Evolutionary conservation across 805 yeast genomes (phyloP).

Genomic region (Saccharomycopsis amapae): DNA sequence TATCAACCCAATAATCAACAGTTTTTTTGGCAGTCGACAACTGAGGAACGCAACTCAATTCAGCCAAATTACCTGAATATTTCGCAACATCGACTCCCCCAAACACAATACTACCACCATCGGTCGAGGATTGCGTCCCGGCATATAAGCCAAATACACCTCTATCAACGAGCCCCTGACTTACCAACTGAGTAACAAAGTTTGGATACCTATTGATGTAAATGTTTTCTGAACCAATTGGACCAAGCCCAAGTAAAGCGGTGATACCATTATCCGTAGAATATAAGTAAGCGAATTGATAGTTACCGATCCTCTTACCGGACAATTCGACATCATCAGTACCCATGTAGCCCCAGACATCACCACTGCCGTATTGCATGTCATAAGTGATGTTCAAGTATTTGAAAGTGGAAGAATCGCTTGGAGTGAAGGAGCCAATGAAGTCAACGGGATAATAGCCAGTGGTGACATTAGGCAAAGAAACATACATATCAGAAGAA

Average conservation of each 20-base stretch:
- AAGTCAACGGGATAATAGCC: background rate
- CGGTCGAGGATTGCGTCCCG: slow-evolving; percentile 9
- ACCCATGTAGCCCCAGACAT: slow-evolving; percentile 12
- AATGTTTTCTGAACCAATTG: slow-evolving; percentile 9
- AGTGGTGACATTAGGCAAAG: slow-evolving; percentile 16
- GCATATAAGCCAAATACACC: slow-evolving; percentile 9
- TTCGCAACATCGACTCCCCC: slow-evolving; percentile 50
- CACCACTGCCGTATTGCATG: slow-evolving; percentile 11
- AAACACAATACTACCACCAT: slow-evolving; percentile 37
- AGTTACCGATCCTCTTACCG: background rate
- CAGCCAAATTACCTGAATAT: slow-evolving; percentile 35
- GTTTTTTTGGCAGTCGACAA: background rate
- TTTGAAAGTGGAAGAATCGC: slow-evolving; percentile 3
- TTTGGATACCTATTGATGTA: slow-evolving; percentile 13
- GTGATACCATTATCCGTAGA: background rate
- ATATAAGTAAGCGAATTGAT: slow-evolving; percentile 7
- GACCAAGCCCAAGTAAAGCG: slow-evolving; percentile 13
- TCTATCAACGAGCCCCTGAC: slow-evolving; percentile 5
- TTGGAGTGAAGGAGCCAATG: slow-evolving; percentile 11
- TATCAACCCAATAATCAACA: slow-evolving; percentile 11
- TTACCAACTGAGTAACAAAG: background rate
- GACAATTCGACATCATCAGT: slow-evolving; percentile 6
- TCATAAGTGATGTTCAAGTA: slow-evolving; percentile 7
- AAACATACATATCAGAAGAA: slow-evolving; percentile 29
- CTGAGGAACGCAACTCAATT: slow-evolving; percentile 7